Base-by-base conservation (phyloP, 306 rosid species). In the Hippophae tibetana region DNA sequence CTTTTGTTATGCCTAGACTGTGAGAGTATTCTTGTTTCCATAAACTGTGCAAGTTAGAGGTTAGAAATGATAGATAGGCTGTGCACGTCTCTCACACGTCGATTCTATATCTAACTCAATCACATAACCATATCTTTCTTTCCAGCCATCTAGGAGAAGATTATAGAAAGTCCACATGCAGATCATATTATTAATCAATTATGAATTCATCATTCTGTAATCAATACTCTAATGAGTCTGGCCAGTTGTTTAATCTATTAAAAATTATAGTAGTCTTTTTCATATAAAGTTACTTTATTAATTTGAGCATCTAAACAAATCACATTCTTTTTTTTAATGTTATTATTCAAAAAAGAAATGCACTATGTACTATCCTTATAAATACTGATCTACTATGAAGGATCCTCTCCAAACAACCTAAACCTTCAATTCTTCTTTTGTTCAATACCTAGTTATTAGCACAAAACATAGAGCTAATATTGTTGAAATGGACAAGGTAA, bases 401-500 rank as follows among this genome's bases (percentile, higher is more conserved):
- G 64, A 68, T 31, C 38, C 2, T 31, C 60, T 76, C 69, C 68
- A 78, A 80, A 66, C 73, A 64, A 78, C 78, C 75, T 49, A 70
- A 73, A 72, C 69, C 76, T 76, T 76, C 78, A 62, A 63, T 53
- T 57, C 64, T 68, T 64, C 60, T 65, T 62, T 72, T 55, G 57
- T 66, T 50, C 69, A 43, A 52, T 57, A 61, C 69, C 25, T 23
- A 0, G 6, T 10, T 48, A 11, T 10, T 6, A 13, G 23, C 53
- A 49, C 14, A 14, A 12, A 31, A 31, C 38, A 31, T 2, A 31
- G 38, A 31, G 38, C 38, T 31, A 31, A 31, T 31, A 31, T 31
- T 31, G 38, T 63, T 42, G 64, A 67, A 78, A 90, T 88, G 99
- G 99, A 93, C 42, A 93, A 84, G 78, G 94, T 93, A 76, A 66